A percentile compares a stretch with the other conserved stretches of the same genome.
These are phyloP conservation scores for Chloranthus sessilifolius DNA, from an alignment of 164 flowering plant genomes.

Conservation along the genomic window DNA sequence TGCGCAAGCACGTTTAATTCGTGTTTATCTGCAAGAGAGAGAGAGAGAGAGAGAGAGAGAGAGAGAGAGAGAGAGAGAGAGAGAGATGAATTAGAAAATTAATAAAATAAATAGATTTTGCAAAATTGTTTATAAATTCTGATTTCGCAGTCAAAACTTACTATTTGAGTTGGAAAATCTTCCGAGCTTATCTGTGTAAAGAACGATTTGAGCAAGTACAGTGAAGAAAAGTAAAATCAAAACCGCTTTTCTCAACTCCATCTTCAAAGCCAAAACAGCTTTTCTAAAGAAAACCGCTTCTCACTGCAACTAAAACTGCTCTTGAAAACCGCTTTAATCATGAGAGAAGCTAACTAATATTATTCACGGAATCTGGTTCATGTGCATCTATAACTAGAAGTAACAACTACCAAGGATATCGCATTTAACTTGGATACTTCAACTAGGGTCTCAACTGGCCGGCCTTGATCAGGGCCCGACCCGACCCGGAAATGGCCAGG, in stretches of 20 bases:
- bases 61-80: not conserved
- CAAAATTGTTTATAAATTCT: not conserved
- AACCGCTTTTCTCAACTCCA: conserved; percentile 44
- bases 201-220: conserved; percentile 72
- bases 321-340: not conserved
- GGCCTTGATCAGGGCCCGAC: no score
- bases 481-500: no score
- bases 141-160: conserved; percentile 17
- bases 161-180: conserved; percentile 35
- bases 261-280: conserved; percentile 21
- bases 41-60: not conserved
- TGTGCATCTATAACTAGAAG: no score
- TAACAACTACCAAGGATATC: no score
- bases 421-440: no score
- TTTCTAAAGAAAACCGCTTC: conserved; percentile 9
- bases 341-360: no score
- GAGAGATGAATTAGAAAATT: not conserved
- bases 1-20: conserved; percentile 66
- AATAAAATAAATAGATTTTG: not conserved
- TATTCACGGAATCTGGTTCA: no score
- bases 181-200: conserved; percentile 67
- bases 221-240: conserved; percentile 55
- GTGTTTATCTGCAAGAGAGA: conserved; percentile 37
- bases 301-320: not conserved
- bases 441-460: no score